phyloP scores from a whole-genome alignment of 768 basidiomycete species.

The Grammothele lineata region DNA sequence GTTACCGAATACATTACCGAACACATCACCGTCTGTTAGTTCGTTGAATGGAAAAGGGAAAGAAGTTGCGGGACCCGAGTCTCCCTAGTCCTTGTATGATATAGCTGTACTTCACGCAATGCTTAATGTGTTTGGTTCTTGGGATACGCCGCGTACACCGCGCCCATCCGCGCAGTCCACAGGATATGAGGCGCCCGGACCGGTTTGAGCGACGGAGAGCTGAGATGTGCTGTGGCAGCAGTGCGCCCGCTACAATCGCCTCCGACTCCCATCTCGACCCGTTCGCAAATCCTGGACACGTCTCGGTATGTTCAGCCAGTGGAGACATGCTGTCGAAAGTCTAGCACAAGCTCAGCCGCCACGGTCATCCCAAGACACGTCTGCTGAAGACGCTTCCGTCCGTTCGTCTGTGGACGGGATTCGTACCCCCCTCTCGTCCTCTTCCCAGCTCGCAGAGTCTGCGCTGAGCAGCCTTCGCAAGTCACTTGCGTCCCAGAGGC shows the following conservation, averaged over 20 bases:
- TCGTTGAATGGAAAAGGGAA: conserved; percentile 62
- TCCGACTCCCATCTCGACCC: too few species aligned
- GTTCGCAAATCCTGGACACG: neutral
- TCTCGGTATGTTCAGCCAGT: conserved; percentile 63
- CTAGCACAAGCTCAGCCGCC: conserved; percentile 51
- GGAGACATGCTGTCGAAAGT: conserved; percentile 69
- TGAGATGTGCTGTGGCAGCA: too few species aligned
- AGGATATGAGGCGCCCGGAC: too few species aligned
- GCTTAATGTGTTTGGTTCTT: too few species aligned
- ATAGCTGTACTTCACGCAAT: too few species aligned
- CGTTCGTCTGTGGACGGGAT: conserved; percentile 21
- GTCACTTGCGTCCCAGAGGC: conserved; percentile 51
- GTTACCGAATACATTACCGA: conserved; percentile 12
- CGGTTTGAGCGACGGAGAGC: too few species aligned
- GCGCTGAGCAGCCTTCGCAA: conserved; percentile 60
- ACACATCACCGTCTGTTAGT: conserved; percentile 10
- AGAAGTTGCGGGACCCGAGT: conserved; percentile 34
- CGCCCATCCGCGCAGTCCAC: too few species aligned
- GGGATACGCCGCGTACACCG: too few species aligned
- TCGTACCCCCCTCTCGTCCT: conserved; percentile 35
- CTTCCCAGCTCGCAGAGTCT: conserved; percentile 59
- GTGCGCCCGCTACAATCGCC: too few species aligned
- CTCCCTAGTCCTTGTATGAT: neutral
- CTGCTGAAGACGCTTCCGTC: conserved; percentile 20
- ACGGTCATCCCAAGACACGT: conserved; percentile 29